A percentile compares a stretch with the other conserved stretches of the same genome.
These are phyloP conservation scores for Chytriomyces sp. DNA, from an alignment of 192 early-diverging fungal genomes.

Conservation along the genomic window DNA sequence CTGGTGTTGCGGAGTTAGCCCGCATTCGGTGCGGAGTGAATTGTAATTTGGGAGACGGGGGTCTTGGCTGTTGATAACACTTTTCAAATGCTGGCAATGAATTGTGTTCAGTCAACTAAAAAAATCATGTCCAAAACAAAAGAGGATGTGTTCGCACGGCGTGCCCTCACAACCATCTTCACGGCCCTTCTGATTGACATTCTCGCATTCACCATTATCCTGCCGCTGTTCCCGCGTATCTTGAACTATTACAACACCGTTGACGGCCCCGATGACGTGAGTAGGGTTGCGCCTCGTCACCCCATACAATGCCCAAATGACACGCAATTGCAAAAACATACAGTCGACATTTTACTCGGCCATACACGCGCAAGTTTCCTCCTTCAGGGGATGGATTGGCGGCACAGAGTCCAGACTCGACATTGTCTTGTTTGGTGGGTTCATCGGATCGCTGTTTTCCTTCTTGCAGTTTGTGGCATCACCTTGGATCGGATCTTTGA, in stretches of 20 bases:
- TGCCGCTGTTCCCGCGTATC: conserved; percentile 91
- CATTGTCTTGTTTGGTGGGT: conserved; percentile 89
- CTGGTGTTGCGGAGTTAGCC: too few relatives aligned
- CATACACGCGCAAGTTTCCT: conserved; percentile 48
- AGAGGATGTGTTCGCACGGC: conserved; percentile 20
- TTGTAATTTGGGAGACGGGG: too few relatives aligned
- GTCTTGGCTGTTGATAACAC: too few relatives aligned
- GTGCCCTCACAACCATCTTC: conserved; percentile 70
- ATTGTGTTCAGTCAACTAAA: background rate
- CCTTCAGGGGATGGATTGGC: conserved; percentile 46
- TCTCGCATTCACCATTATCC: conserved; percentile 95
- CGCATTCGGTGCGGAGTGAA: too few relatives aligned
- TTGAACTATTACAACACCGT: conserved; percentile 82
- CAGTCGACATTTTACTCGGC: conserved; percentile 45
- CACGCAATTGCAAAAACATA: conserved; percentile 16
- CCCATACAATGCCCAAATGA: conserved; percentile 2
- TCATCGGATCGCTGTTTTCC: conserved; percentile 91
- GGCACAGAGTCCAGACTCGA: conserved; percentile 49
- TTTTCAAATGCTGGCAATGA: too few relatives aligned
- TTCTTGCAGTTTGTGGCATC: conserved; percentile 88
- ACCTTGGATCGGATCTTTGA: conserved; percentile 80
- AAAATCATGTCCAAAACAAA: background rate
- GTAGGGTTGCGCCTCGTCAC: background rate
- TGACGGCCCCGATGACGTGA: conserved; percentile 65
- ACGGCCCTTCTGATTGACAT: conserved; percentile 90